Evolutionary conservation across 192 early-diverging fungal genomes (phyloP).

Genomic region (Spinellus fusiger): DNA sequence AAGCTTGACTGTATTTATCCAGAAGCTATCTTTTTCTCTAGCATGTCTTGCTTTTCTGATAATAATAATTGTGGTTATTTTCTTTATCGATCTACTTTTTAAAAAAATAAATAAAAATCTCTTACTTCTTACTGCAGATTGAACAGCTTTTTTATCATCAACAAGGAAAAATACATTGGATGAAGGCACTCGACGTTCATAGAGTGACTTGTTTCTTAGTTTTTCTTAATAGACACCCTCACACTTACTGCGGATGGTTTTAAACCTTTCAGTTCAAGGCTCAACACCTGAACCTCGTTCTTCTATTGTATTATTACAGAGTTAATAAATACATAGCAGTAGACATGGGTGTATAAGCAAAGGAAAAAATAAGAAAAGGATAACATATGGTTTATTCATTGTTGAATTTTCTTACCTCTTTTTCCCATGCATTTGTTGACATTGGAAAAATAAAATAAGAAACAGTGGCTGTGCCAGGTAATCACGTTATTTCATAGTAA

Average conservation of each 20-base stretch:
- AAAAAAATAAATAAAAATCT: too few species aligned
- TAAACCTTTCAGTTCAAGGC: slow-evolving; percentile 1
- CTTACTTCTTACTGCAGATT: not conserved
- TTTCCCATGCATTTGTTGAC: slow-evolving; percentile 6
- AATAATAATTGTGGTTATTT: too few species aligned
- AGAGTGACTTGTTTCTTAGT: not conserved
- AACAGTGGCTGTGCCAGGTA: too few species aligned
- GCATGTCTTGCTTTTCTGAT: too few species aligned
- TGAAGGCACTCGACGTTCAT: slow-evolving; percentile 17
- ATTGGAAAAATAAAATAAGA: too few species aligned
- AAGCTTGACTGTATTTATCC: too few species aligned
- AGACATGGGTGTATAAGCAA: too few species aligned
- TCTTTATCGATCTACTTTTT: too few species aligned
- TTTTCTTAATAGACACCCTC: not conserved
- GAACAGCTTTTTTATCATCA: slow-evolving; percentile 6
- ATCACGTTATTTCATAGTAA: too few species aligned
- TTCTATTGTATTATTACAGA: too few species aligned
- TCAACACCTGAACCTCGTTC: slow-evolving; percentile 4
- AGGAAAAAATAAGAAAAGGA: not conserved
- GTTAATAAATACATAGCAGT: too few species aligned
- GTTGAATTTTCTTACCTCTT: slow-evolving; percentile 1
- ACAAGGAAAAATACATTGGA: slow-evolving; percentile 15
- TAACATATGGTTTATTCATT: not conserved
- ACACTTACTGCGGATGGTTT: slow-evolving; percentile 3
- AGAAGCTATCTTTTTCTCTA: too few species aligned